Conservation (phyloP, 2,329 filamentous ascomycete genomes). For the Macrophomina phaseolina region DNA sequence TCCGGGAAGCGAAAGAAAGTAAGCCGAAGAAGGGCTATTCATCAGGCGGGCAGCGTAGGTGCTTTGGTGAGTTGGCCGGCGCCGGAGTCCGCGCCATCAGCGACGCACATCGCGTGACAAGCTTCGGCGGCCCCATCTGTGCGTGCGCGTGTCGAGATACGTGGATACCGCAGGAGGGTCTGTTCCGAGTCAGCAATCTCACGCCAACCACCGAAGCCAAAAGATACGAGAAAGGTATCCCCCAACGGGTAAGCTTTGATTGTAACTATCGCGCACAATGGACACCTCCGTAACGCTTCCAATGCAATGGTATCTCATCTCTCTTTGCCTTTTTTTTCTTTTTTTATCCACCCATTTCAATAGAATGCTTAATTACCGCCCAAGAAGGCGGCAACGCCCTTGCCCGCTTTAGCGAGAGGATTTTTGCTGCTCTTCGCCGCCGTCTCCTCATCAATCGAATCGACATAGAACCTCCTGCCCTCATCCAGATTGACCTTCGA, state of each 20-base stretch:
- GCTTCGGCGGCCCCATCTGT: too few relatives aligned
- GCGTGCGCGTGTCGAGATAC: too few relatives aligned
- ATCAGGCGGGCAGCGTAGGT: too few relatives aligned
- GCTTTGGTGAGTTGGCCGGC: too few relatives aligned
- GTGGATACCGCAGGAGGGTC: too few relatives aligned
- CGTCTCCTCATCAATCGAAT: constrained; percentile 29
- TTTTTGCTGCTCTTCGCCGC: constrained; percentile 20
- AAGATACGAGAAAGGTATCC: not conserved
- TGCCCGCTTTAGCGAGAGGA: constrained; percentile 18
- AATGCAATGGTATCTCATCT: constrained; percentile 2
- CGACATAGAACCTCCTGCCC: constrained; percentile 36
- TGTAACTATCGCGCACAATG: not conserved
- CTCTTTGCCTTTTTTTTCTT: not conserved
- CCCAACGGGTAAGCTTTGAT: not conserved
- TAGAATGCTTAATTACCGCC: constrained; percentile 10
- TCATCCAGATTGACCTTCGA: constrained; percentile 45
- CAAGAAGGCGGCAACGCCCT: constrained; percentile 26
- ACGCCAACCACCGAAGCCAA: too few relatives aligned
- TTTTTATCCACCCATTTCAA: not conserved
- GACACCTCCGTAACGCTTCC: not conserved
- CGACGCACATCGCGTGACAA: too few relatives aligned
- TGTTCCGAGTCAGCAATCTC: too few relatives aligned
- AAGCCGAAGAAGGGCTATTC: too few relatives aligned
- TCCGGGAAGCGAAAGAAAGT: too few relatives aligned
- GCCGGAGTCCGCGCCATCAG: too few relatives aligned